Evolutionary conservation across 2,329 filamentous ascomycete species (phyloP).

Genomic region (Trichoderma cornu-damae): DNA sequence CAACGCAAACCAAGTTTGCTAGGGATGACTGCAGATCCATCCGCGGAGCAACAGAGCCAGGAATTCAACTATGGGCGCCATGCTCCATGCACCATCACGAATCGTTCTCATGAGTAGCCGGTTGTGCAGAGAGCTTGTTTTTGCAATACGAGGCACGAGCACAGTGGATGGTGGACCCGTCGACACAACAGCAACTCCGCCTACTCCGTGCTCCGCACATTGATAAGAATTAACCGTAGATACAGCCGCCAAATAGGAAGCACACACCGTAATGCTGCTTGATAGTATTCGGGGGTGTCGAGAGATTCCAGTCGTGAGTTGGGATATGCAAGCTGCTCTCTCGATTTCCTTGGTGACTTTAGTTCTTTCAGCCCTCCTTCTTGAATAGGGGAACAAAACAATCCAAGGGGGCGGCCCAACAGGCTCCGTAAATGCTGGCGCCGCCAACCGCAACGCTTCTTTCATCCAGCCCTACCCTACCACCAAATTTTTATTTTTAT

Average conservation of each 20-base stretch:
- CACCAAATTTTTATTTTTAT: no score
- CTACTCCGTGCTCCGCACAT: neutral
- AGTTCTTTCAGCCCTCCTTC: neutral
- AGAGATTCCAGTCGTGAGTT: neutral
- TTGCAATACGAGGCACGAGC: neutral
- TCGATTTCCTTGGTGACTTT: neutral
- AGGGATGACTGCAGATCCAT: neutral
- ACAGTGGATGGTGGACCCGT: neutral
- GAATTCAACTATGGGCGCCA: neutral
- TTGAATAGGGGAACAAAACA: neutral
- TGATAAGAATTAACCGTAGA: neutral
- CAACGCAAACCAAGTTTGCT: neutral
- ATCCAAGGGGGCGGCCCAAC: neutral
- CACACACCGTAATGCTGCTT: neutral
- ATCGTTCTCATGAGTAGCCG: neutral
- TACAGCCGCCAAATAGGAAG: neutral
- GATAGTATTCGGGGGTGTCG: neutral
- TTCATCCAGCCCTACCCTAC: neutral
- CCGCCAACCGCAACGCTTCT: neutral
- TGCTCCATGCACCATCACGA: neutral
- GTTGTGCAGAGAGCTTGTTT: neutral
- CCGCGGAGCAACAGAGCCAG: neutral
- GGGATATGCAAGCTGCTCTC: neutral
- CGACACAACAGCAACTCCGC: neutral
- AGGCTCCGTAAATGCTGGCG: slow-evolving; percentile 10